Evolutionary conservation across 805 yeast genomes (phyloP), one percentile per base, ranked within the genome.

Genomic region (Candida caryicola): DNA sequence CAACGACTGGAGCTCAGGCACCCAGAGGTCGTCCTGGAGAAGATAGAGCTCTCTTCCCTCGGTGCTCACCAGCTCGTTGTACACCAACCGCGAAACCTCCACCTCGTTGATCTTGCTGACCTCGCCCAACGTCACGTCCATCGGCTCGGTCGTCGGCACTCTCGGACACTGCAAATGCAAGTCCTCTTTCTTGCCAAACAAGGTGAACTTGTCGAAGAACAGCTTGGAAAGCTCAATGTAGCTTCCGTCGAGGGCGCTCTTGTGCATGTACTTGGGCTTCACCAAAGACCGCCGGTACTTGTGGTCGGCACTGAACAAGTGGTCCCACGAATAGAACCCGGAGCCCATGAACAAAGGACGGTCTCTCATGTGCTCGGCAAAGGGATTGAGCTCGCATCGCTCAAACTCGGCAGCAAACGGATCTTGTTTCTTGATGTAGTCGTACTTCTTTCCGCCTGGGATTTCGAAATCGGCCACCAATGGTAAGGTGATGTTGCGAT

Each of bases 271-370:
- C 0, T 40, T 18, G 2, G 85, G 83, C 37, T 65, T 59, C 1
- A 64, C 47, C 16, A 81, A 52, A 1, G 76, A 64, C 4, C 60
- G 48, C 13, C 47, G 47, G 52, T 64, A 75, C 12, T 56, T 48
- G 30, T 64, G 41, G 43, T 79, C 81, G 3, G 73, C 52, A 29
- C 62, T 59, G 47, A 77, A 80, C 2, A 77, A 51, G n/a, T 59
- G 52, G 29, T 57, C 52, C 59, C 66, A 62, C 3, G 49, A 44
- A 35, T 75, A 62, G 30, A 67, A 58, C 1, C 55, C 54, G 0
- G 83, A 77, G 13, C 45, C 46, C 41, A 53, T 50, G 39, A 53
- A 66, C 26, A 18, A 34, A 21, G 13, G 17, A 7, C 25, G 6
- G 23, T 9, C 37, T 8, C 16, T 29, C 16, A 18, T 13, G 14